Conservation (phyloP, 768 basidiomycete genomes). For the Hypholoma sublateritium region DNA sequence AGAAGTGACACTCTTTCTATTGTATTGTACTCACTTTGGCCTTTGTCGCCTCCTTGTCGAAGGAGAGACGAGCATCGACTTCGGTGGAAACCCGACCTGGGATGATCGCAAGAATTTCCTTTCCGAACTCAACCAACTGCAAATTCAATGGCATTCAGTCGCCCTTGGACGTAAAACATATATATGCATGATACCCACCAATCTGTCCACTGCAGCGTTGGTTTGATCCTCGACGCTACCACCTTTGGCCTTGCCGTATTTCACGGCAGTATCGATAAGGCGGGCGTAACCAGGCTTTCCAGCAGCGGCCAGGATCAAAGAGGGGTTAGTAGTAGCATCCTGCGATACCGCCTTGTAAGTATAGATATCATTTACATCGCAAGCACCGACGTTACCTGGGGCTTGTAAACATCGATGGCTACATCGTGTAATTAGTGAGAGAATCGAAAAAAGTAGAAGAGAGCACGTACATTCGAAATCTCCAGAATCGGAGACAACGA, state of each 20-base stretch:
- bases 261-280: constrained; percentile 75
- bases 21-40: constrained; percentile 57
- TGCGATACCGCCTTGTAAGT: constrained; percentile 26
- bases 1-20: not conserved
- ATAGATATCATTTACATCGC: constrained; percentile 1
- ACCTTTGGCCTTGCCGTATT: constrained; percentile 79
- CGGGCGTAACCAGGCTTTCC: constrained; percentile 85
- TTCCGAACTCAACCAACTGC: constrained; percentile 96
- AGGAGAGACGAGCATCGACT: constrained; percentile 96
- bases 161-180: not conserved
- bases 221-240: constrained; percentile 73
- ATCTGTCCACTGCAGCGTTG: constrained; percentile 82
- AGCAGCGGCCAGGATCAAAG: constrained; percentile 89
- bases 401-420: constrained; percentile 97
- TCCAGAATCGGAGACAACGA: constrained; percentile 96
- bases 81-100: constrained; percentile 99
- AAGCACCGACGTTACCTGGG: constrained; percentile 53
- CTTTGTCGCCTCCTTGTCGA: constrained; percentile 92
- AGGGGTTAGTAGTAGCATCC: constrained; percentile 99
- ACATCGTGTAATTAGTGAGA: constrained; percentile 21
- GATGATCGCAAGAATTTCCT: constrained; percentile 91
- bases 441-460: constrained; percentile 8
- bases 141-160: not conserved
- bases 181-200: constrained; percentile 50
- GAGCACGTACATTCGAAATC: constrained; percentile 79